Conservation (phyloP, 371 early-diverging fungal genomes). For the Syncephalastrum contaminatum region DNA sequence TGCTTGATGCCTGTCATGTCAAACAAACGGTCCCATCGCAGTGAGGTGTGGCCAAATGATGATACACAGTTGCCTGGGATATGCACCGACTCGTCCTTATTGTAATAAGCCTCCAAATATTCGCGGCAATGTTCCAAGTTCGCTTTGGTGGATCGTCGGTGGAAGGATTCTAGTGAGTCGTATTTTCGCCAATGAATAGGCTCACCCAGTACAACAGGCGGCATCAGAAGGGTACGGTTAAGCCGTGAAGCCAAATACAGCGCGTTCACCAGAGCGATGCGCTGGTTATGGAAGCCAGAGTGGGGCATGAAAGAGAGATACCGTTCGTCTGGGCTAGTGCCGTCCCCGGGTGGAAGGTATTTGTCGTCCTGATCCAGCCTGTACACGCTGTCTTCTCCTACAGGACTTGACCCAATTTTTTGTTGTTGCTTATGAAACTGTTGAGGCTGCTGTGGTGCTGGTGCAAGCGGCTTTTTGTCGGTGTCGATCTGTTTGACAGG, state of each 20-base stretch:
- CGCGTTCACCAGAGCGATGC: constrained; percentile 56
- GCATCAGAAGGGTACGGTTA: constrained; percentile 57
- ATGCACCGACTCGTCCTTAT: constrained; percentile 7
- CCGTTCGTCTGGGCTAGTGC: constrained; percentile 20
- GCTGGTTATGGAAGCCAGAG: constrained; percentile 64
- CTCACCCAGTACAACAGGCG: constrained; percentile 49
- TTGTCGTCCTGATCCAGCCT: constrained; percentile 11
- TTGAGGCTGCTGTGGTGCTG: neutral
- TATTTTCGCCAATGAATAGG: constrained; percentile 44
- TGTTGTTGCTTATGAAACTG: neutral
- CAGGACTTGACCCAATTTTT: neutral
- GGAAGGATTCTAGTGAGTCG: constrained; percentile 32
- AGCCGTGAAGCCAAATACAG: constrained; percentile 46
- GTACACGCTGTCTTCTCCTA: constrained; percentile 17
- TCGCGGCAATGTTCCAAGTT: constrained; percentile 10
- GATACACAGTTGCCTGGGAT: constrained; percentile 22
- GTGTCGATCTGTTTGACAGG: neutral
- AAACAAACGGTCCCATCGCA: constrained; percentile 42
- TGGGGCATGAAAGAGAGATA: constrained; percentile 59
- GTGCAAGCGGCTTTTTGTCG: neutral
- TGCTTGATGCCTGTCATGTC: constrained; percentile 28
- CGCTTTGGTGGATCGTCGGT: constrained; percentile 27
- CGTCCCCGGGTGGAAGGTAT: constrained; percentile 17
- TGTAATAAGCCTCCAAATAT: constrained; percentile 17
- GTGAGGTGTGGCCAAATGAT: constrained; percentile 33